These are phyloP conservation scores for Cenchrus americanus DNA, from an alignment of 176 grass and related monocot genomes.

Conservation along the genomic window DNA sequence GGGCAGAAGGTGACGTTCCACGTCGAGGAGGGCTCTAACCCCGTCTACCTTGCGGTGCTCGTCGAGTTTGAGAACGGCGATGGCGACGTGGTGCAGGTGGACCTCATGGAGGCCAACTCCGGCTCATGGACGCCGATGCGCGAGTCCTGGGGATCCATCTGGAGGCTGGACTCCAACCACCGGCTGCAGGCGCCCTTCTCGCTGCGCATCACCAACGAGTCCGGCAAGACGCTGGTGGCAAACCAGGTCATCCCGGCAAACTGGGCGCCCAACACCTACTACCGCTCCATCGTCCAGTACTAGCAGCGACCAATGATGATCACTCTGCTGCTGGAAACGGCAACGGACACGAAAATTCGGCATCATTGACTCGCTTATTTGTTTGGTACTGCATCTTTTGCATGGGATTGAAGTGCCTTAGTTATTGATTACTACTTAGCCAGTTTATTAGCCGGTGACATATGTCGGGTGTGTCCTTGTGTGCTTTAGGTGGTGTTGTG, in stretches of 20 bases:
- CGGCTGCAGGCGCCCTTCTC: conserved; percentile 66
- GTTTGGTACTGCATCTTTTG: conserved; percentile 35
- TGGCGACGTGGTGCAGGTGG: conserved; percentile 65
- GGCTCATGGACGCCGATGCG: conserved; percentile 61
- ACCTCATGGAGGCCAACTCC: conserved; percentile 68
- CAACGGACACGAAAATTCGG: background rate
- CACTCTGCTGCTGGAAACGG: background rate
- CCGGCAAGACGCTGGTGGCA: conserved; percentile 59
- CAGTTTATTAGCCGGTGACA: conserved; percentile 35
- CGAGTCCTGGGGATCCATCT: conserved; percentile 69
- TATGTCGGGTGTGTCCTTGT: background rate
- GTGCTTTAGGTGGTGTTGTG: conserved; percentile 5
- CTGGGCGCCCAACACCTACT: conserved; percentile 60
- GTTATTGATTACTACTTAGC: background rate
- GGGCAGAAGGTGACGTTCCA: conserved; percentile 64
- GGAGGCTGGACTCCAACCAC: conserved; percentile 72
- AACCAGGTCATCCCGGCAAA: conserved; percentile 68
- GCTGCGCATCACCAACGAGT: conserved; percentile 64
- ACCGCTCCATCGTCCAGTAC: conserved; percentile 60
- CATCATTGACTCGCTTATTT: conserved; percentile 12
- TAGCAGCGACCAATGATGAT: background rate
- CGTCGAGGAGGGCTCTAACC: conserved; percentile 79
- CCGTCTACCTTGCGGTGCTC: conserved; percentile 61
- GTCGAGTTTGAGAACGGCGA: conserved; percentile 75
- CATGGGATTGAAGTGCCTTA: background rate